These are phyloP conservation scores for Cladochytrium tenue DNA, from an alignment of 371 early-diverging fungal genomes.

Conservation along the genomic window DNA sequence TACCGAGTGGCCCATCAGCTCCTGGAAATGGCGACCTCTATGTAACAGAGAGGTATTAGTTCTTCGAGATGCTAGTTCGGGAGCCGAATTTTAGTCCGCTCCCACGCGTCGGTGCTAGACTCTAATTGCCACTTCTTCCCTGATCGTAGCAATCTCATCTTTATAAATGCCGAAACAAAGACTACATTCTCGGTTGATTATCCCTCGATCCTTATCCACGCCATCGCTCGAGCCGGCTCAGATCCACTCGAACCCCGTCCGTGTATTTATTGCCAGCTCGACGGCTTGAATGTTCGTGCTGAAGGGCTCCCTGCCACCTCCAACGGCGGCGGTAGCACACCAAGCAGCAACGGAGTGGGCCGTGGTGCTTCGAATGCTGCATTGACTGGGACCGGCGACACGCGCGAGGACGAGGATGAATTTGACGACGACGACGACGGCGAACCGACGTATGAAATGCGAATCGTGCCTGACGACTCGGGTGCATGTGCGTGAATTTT, in stretches of 20 bases:
- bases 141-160: conserved; percentile 24
- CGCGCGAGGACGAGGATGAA: conserved; percentile 11
- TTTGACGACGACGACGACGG: not conserved
- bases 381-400: not conserved
- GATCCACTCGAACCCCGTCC: conserved; percentile 28
- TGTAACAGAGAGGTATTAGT: too few species aligned
- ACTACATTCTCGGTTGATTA: conserved; percentile 64
- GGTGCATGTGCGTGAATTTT: conserved; percentile 53
- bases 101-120: too few species aligned
- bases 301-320: too few species aligned
- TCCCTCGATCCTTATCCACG: conserved; percentile 77
- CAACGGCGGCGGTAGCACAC: conserved; percentile 8
- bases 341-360: too few species aligned
- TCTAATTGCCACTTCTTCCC: not conserved
- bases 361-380: not conserved
- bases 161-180: conserved; percentile 17
- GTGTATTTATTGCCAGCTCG: conserved; percentile 76
- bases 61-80: too few species aligned
- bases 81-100: too few species aligned
- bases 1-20: too few species aligned
- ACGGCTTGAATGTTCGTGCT: conserved; percentile 42
- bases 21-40: too few species aligned
- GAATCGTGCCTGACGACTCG: conserved; percentile 66
- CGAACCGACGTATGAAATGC: conserved; percentile 50
- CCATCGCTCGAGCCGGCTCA: conserved; percentile 66